Base-by-base conservation (phyloP, 257 asterid species). In the Galeopsis tetrahit region DNA sequence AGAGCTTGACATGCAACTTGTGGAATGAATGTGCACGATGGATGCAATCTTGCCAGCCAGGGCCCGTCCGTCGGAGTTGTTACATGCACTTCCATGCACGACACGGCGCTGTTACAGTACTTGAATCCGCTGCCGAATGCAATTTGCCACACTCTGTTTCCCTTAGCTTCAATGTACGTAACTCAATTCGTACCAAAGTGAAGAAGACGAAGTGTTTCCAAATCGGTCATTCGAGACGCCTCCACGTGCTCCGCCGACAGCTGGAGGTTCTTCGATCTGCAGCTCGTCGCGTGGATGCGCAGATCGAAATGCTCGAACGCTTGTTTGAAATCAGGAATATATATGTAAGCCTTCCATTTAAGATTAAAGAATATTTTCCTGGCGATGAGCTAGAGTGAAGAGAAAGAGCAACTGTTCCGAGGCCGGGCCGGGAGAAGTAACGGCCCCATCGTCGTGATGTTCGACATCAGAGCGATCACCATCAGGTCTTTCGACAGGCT, bases 201-300 rank as follows among this genome's bases (percentile, higher is more conserved):
- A 92, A 10, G 96, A 89, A 0, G 97, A 92, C 0, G 96, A 89
- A 3, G 97, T 92, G 33, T 92, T 91, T 0, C 98, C 98, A 39
- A 86, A 88, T 0, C 95, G 68, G 98, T 88, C 98, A 92, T 92
- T 53, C 98, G 73, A 6, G 98, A 92, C 5, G 98, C 98, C 80
- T 92, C 98, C 17, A 92, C 97, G 68, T 92, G 98, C 77, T 92
- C 96, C 48, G 85, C 87, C 33, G 98, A 92, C 43, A 92, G 74
- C 81, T 85, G 94, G 2, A 92, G 93, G 17, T 86, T 88, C 83
- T 85, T 92, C 83, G n/a, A n/a, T n/a, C n/a, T 92, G 98, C 8
- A 92, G 94, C 78, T 92, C 98, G 65, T 92, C 1, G 97, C 97
- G 70, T 90, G 97, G 62, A 90, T 90, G 58, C 97, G 89, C n/a